These are phyloP conservation scores for Chrysanthemum makinoi DNA, from an alignment of 129 eudicot genomes.

Conservation along the genomic window DNA sequence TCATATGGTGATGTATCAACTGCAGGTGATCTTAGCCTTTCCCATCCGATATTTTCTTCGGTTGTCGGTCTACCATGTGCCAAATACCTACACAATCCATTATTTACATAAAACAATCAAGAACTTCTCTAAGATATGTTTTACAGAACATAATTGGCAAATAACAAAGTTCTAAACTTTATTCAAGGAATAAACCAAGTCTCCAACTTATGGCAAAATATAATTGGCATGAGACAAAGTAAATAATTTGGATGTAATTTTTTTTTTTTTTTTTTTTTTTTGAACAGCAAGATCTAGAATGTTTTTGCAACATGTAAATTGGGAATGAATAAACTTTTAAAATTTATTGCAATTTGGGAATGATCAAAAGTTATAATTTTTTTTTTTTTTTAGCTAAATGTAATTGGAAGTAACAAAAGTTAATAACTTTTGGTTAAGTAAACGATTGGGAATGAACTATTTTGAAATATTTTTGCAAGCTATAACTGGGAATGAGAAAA, in stretches of 20 bases:
- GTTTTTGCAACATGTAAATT: not conserved
- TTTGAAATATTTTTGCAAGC: not conserved
- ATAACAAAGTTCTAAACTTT: too few species aligned
- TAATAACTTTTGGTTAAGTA: not conserved
- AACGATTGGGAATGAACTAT: constrained; percentile 2
- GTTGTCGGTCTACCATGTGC: constrained; percentile 58
- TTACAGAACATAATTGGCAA: not conserved
- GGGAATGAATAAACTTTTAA: not conserved
- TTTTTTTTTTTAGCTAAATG: not conserved
- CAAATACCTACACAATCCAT: constrained; percentile 16
- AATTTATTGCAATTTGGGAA: not conserved
- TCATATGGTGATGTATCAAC: constrained; percentile 54
- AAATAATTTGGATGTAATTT: not conserved
- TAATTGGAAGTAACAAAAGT: not conserved
- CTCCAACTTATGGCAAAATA: not conserved
- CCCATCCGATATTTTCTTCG: constrained; percentile 79
- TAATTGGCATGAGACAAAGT: not conserved
- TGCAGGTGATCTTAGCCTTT: constrained; percentile 70
- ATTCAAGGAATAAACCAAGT: too few species aligned
- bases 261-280: too few species aligned
- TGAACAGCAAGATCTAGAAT: not conserved
- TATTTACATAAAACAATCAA: not conserved
- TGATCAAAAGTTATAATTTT: not conserved
- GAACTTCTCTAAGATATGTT: not conserved
- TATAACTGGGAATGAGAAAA: constrained; percentile 12